Evolutionary conservation across 345 rosid species (phyloP).

Genomic region (Viola odorata): DNA sequence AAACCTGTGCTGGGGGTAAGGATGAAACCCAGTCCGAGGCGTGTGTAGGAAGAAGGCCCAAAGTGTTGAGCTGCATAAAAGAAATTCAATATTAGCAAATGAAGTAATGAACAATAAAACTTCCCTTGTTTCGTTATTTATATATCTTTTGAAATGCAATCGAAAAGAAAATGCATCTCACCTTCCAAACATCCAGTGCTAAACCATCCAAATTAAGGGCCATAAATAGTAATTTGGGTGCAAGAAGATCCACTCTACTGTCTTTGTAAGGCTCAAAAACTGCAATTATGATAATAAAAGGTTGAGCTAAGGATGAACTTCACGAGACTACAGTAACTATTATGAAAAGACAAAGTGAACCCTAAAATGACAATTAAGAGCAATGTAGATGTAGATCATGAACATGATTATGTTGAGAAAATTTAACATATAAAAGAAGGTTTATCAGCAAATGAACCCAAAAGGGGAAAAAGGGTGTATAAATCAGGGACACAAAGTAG

Average conservation of each 20-base stretch:
- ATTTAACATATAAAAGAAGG: not conserved
- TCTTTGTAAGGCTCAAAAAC: constrained; percentile 99
- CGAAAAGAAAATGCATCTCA: constrained; percentile 20
- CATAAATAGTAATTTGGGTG: constrained; percentile 82
- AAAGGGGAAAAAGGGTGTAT: not conserved
- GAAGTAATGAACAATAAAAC: not conserved
- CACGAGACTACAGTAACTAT: not conserved
- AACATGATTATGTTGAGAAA: not conserved
- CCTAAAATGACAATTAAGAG: not conserved
- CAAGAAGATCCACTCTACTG: constrained; percentile 79
- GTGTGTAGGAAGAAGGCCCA: constrained; percentile 98
- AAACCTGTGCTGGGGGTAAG: constrained; percentile 91
- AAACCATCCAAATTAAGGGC: constrained; percentile 92
- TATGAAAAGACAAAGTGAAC: not conserved
- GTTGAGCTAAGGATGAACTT: not conserved
- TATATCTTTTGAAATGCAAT: not conserved
- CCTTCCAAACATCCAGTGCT: constrained; percentile 98
- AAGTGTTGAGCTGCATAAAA: constrained; percentile 72
- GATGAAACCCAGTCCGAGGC: constrained; percentile 99
- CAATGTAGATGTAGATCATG: not conserved
- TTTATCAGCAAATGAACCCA: not conserved
- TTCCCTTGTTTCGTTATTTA: not conserved
- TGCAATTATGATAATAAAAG: constrained; percentile 19
- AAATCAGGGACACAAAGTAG: not conserved
- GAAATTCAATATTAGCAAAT: not conserved